phyloP scores from a whole-genome alignment of 106 monocot species.

The Dendrobium nobile region DNA sequence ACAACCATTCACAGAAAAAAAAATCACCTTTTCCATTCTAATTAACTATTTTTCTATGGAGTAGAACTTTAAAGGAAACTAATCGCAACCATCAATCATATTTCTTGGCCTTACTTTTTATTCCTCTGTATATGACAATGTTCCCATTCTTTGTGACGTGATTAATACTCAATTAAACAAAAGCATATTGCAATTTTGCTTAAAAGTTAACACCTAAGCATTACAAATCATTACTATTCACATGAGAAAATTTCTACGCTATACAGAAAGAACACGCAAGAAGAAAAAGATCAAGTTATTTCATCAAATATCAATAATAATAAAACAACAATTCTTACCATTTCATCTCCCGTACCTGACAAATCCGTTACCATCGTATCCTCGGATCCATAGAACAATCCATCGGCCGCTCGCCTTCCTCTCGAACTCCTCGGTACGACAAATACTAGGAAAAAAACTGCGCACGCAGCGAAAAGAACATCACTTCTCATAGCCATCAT shows the following conservation, averaged over 20 bases:
- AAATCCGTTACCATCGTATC: not conserved
- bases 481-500: slow-evolving; percentile 2
- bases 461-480: slow-evolving; percentile 1
- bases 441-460: not conserved
- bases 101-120: not conserved
- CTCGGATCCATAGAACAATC: not conserved
- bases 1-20: not conserved
- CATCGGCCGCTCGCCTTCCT: not conserved
- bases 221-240: not conserved
- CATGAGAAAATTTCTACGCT: not conserved
- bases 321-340: not conserved
- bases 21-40: not conserved
- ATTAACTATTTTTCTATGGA: not conserved
- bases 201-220: not conserved
- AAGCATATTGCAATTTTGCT: not conserved
- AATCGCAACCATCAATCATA: not conserved
- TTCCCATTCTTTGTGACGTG: not conserved
- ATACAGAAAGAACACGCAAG: not conserved
- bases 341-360: slow-evolving; percentile 3
- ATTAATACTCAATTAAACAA: not conserved
- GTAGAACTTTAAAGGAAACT: not conserved
- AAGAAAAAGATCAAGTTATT: not conserved
- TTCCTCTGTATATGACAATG: not conserved
- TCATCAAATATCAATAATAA: not conserved
- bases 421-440: not conserved